Conservation (phyloP, 2,329 filamentous ascomycete species). For the Sordariomycetes sp. region DNA sequence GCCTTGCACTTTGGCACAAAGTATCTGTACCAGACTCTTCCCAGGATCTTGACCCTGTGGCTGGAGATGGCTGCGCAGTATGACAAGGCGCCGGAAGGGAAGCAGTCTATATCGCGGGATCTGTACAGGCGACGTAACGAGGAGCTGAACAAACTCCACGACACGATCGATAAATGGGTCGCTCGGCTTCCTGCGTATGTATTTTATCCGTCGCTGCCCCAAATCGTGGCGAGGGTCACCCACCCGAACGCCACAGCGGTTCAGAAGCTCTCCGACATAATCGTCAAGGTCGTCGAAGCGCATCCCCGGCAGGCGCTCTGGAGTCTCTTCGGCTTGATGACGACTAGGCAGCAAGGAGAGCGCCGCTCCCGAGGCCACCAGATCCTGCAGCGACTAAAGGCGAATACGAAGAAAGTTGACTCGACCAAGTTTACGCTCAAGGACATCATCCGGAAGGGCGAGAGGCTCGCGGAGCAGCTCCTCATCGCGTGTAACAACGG, state of each 20-base stretch:
- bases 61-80: constrained; percentile 74
- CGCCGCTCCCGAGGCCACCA: constrained; percentile 40
- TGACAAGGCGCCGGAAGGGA: constrained; percentile 44
- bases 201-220: constrained; percentile 73
- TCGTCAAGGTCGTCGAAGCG: constrained; percentile 71
- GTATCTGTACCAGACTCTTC: constrained; percentile 89
- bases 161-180: constrained; percentile 69
- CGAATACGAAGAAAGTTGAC: not conserved
- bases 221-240: constrained; percentile 90
- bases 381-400: constrained; percentile 35
- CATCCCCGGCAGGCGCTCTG: constrained; percentile 88
- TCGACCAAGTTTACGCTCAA: constrained; percentile 19
- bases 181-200: constrained; percentile 58
- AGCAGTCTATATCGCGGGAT: constrained; percentile 36
- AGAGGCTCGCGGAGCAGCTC: constrained; percentile 72
- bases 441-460: constrained; percentile 60
- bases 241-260: constrained; percentile 73
- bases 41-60: constrained; percentile 86
- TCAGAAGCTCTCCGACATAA: constrained; percentile 62
- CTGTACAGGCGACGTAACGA: constrained; percentile 43
- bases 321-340: constrained; percentile 78
- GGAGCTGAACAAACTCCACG: constrained; percentile 56
- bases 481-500: constrained; percentile 69
- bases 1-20: constrained; percentile 84
- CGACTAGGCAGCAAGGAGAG: constrained; percentile 58